phyloP scores from a whole-genome alignment of 768 basidiomycete species.

The Boletus speciosus region DNA sequence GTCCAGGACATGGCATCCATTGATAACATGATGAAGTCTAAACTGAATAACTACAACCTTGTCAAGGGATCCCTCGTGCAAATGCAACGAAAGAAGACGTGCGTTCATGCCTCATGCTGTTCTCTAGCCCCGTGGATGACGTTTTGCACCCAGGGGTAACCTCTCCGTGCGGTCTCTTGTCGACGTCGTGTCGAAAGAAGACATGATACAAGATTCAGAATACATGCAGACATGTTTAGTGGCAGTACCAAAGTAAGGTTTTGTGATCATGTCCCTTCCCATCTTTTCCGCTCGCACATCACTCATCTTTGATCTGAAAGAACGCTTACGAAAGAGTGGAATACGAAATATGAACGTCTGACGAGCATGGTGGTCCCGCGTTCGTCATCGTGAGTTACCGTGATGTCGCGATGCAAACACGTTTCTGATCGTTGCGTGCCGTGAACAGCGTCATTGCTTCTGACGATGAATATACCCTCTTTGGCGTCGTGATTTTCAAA shows the following conservation, averaged over 20 bases:
- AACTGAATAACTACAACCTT: constrained; percentile 87
- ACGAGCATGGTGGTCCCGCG: constrained; percentile 90
- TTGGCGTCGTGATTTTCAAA: constrained; percentile 83
- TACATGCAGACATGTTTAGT: constrained; percentile 91
- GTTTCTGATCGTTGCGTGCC: constrained; percentile 18
- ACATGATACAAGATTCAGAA: constrained; percentile 87
- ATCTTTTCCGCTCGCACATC: constrained; percentile 9
- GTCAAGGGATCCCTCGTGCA: constrained; percentile 90
- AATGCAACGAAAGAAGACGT: constrained; percentile 95
- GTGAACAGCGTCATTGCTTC: constrained; percentile 61
- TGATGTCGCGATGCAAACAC: constrained; percentile 11
- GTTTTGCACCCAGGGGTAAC: constrained; percentile 64
- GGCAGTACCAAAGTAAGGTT: constrained; percentile 85
- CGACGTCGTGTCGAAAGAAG: constrained; percentile 77
- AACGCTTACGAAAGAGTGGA: constrained; percentile 85
- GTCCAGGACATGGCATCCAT: constrained; percentile 85
- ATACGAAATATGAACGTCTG: constrained; percentile 81
- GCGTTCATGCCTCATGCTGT: constrained; percentile 22
- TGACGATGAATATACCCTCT: constrained; percentile 88
- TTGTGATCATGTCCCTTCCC: constrained; percentile 4
- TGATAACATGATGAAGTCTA: constrained; percentile 90
- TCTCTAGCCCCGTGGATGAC: constrained; percentile 5
- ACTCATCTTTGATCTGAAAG: constrained; percentile 38
- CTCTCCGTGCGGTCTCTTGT: constrained; percentile 86
- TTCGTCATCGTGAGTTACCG: constrained; percentile 66